Base-by-base conservation (phyloP, 306 rosid genomes). In the Lagenaria siceraria region DNA sequence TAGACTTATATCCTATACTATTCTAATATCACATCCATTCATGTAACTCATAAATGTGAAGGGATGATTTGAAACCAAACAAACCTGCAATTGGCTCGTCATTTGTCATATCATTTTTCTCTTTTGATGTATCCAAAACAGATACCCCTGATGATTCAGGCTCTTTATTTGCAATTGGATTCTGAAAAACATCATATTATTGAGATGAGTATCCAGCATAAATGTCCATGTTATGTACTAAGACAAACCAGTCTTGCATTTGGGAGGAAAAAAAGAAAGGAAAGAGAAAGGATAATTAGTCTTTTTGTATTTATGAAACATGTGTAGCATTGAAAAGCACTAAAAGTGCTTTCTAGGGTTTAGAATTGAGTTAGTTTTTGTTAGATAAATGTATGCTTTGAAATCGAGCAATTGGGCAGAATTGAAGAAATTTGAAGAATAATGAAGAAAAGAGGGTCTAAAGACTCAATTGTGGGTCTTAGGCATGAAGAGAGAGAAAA, bases 91-190 rank as follows among this genome's bases (percentile, higher is more conserved):
- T 48, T 75, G 80, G 84, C 81, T 82, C 88, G 9, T 17, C 55
- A 6, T 46, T 46, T 46, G 51, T 46, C 51, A 17, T 46, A 58
- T 76, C 78, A 52, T 59, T 87, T 74, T 86, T 86, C 70, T 90
- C 93, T 79, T 87, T 91, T 1, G 92, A 85, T 12, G 90, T 83
- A 81, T 87, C 86, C 68, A 89, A 89, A 56, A 88, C 93, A 79
- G 89, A 88, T 80, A 77, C 80, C 81, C 87, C 86, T 53, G 91
- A 87, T 61, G 93, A 87, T 36, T 79, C 86, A 43, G 86, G 87
- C 77, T 85, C 94, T 80, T 78, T 83, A 81, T 82, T 85, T 42
- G 43, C 81, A 75, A 40, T 19, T 3, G 46, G 55, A 48, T 69
- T 82, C 97, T 95, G 90, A 74, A 52, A 69, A 66, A 77, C 2